Base-by-base conservation (phyloP, 495 filamentous ascomycete genomes). In the Letharia lupina region DNA sequence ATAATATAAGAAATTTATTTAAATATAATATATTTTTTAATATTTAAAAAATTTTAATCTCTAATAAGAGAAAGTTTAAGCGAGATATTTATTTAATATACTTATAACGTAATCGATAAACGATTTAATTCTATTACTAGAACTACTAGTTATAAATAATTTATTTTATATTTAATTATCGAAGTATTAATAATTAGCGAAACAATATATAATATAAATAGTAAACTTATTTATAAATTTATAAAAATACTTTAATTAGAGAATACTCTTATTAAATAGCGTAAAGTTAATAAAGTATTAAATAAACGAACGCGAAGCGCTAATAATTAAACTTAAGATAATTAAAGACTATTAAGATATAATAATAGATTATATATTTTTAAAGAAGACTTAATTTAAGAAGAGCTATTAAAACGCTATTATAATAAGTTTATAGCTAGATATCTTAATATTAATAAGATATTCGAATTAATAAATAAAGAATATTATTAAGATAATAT, bases 121-220 rank as follows among this genome's bases (percentile, higher is more conserved):
- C 8, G 35, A 5, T 28, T 58, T 58, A 58, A 58, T 1, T 15
- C 7, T 58, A 37, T 62, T 50, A n/a, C 23, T 47, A 33, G 35
- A 31, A 62, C 20, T 62, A 50, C 50, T 62, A 23, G 8, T 62
- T 62, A 50, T 33, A 47, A 62, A 62, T 44, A 62, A 50, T 16
- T 58, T 28, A 20, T 58, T 37, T 11, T 37, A 58, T 13, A 58
- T 20, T 58, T 39, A 16, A 15, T 37, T 6, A 9, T 28, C 10
- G 8, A 58, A 28, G 1, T 28, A 28, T 28, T 28, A 28, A 28
- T 28, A 28, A 28, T 1, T 28, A 28, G 1, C 23, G 35, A 57
- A 57, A 57, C 20, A 16, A 10, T 57, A 57, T 57, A 31, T 57
- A 57, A 28, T 57, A 31, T 28, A 59, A 59, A 8, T 37, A 35